Conservation (phyloP, 2,329 filamentous ascomycete species). For the Lojkania enalia region DNA sequence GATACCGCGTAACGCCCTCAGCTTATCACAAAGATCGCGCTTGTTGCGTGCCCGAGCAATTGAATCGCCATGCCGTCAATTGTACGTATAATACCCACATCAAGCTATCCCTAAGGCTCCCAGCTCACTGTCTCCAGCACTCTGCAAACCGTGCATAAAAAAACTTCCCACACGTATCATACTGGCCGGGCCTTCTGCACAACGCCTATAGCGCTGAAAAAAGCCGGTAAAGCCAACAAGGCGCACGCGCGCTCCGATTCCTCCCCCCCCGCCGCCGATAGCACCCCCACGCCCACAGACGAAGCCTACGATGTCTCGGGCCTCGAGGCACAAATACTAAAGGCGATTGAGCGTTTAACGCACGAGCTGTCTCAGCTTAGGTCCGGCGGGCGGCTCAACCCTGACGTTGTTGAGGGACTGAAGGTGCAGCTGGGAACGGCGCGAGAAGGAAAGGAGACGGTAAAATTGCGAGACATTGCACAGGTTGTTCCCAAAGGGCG, state of each 20-base stretch:
- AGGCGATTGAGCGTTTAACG: conserved; percentile 60
- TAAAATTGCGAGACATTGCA: conserved; percentile 64
- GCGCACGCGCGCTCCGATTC: conserved; percentile 41
- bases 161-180: conserved; percentile 4
- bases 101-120: not conserved
- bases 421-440: conserved; percentile 60
- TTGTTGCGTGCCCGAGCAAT: conserved; percentile 20
- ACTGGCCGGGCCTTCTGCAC: conserved; percentile 46
- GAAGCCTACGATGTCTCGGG: conserved; percentile 65
- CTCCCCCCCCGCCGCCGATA: conserved; percentile 31
- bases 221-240: conserved; percentile 57
- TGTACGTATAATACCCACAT: conserved; percentile 24
- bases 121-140: conserved; percentile 10
- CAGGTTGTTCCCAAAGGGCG: conserved; percentile 69
- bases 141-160: conserved; percentile 17
- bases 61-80: conserved; percentile 27
- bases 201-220: conserved; percentile 52
- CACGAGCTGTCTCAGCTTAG: conserved; percentile 65
- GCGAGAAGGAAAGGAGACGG: conserved; percentile 51
- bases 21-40: conserved; percentile 19
- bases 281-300: conserved; percentile 43
- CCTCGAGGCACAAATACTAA: conserved; percentile 60
- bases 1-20: conserved; percentile 27
- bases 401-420: conserved; percentile 62
- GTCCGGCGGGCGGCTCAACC: conserved; percentile 65